Conservation (phyloP, 495 filamentous ascomycete genomes). For the Trichoderma erinaceum region DNA sequence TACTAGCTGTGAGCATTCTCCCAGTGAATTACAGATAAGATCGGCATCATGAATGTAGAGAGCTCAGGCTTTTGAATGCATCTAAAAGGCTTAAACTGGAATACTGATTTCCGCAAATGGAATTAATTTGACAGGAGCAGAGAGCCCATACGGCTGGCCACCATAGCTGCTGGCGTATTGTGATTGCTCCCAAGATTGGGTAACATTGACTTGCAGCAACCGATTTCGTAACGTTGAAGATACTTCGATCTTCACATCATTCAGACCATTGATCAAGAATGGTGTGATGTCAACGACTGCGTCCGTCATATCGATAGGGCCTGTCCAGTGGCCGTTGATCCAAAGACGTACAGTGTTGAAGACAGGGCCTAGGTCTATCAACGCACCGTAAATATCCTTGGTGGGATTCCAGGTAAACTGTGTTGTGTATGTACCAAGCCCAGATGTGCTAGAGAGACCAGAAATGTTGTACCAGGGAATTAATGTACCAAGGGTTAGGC, state of each 20-base stretch:
- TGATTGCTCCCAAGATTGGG: not conserved
- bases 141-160: conserved; percentile 13
- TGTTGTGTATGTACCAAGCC: conserved; percentile 10
- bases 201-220: conserved; percentile 12
- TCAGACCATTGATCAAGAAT: not conserved
- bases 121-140: conserved; percentile 8
- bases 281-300: conserved; percentile 11
- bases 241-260: conserved; percentile 14
- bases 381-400: not conserved
- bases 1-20: too few species aligned
- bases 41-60: too few species aligned
- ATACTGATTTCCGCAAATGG: conserved; percentile 3
- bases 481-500: not conserved
- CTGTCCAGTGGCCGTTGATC: conserved; percentile 10
- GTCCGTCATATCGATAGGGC: conserved; percentile 10
- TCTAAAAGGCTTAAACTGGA: too few species aligned
- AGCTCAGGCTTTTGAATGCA: too few species aligned
- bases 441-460: conserved; percentile 10
- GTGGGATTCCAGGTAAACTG: not conserved
- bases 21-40: too few species aligned
- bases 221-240: conserved; percentile 10
- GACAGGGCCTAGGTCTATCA: conserved; percentile 8
- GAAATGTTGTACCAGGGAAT: conserved; percentile 15
- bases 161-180: conserved; percentile 4
- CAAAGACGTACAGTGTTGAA: conserved; percentile 14